Conservation (phyloP, 75 land plant species). For the Picea glauca region DNA sequence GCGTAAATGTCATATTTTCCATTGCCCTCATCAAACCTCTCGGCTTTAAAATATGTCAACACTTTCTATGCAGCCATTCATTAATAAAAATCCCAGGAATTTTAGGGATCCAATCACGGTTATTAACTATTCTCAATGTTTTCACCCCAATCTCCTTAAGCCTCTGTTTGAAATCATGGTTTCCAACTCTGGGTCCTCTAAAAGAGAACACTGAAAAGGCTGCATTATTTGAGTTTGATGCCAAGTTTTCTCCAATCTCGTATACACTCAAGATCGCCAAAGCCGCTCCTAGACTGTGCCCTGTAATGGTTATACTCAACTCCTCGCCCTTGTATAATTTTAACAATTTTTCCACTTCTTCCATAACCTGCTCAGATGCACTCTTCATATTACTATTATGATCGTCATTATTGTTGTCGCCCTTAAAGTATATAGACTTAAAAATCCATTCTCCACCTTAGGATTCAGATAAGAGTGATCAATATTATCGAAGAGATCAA, state of each 20-base stretch:
- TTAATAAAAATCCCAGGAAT: background rate
- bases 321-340: constrained; percentile 24
- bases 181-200: background rate
- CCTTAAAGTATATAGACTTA: constrained; percentile 34
- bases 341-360: constrained; percentile 31
- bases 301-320: constrained; percentile 55
- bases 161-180: background rate
- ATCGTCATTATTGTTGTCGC: background rate
- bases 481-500: no score
- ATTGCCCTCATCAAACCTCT: background rate
- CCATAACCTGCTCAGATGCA: constrained; percentile 12
- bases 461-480: no score
- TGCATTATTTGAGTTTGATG: background rate
- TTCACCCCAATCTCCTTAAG: background rate
- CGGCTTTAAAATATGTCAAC: background rate
- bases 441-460: constrained; percentile 35
- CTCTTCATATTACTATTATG: constrained; percentile 13
- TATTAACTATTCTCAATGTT: background rate
- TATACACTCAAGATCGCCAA: constrained; percentile 13
- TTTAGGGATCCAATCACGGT: background rate
- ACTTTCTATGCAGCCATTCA: background rate
- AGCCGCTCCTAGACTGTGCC: constrained; percentile 65
- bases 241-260: constrained; percentile 7
- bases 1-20: background rate
- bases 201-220: background rate